Conservation (phyloP, 139 green algal species). For the Tetradesmus obliquus region DNA sequence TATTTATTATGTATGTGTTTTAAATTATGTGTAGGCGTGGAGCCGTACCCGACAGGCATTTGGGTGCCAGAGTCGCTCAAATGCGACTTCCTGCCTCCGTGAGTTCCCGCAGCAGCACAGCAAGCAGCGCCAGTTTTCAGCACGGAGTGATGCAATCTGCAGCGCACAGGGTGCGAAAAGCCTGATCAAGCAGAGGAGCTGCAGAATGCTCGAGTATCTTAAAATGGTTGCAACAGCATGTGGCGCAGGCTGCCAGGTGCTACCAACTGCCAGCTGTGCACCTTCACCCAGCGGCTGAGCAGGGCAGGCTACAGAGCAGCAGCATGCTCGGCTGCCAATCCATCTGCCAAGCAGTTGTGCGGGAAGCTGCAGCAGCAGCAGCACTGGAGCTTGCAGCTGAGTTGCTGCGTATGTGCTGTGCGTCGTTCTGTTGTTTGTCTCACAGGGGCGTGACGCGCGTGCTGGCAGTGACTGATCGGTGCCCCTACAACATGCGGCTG, state of each 20-base stretch:
- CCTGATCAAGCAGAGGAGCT: no score
- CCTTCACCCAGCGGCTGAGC: no score
- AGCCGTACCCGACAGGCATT: constrained; percentile 37
- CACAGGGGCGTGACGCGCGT: constrained; percentile 35
- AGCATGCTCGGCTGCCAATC: background rate
- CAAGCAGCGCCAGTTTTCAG: background rate
- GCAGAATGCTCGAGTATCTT: no score
- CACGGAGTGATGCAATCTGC: no score
- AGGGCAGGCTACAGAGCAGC: no score
- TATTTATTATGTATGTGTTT: background rate
- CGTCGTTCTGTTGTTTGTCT: background rate
- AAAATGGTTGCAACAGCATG: no score
- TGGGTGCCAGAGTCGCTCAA: constrained; percentile 33
- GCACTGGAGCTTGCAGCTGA: background rate
- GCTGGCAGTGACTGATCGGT: constrained; percentile 43
- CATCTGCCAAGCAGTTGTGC: background rate
- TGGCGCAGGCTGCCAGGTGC: no score
- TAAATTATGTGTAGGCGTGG: background rate
- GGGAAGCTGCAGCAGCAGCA: constrained; percentile 12
- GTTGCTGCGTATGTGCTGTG: background rate
- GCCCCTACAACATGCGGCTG: constrained; percentile 43
- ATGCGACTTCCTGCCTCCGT: constrained; percentile 42
- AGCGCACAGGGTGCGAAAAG: no score
- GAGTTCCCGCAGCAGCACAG: background rate
- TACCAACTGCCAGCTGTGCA: no score